Conservation (phyloP, 495 filamentous ascomycete genomes). For the Podospora comata region DNA sequence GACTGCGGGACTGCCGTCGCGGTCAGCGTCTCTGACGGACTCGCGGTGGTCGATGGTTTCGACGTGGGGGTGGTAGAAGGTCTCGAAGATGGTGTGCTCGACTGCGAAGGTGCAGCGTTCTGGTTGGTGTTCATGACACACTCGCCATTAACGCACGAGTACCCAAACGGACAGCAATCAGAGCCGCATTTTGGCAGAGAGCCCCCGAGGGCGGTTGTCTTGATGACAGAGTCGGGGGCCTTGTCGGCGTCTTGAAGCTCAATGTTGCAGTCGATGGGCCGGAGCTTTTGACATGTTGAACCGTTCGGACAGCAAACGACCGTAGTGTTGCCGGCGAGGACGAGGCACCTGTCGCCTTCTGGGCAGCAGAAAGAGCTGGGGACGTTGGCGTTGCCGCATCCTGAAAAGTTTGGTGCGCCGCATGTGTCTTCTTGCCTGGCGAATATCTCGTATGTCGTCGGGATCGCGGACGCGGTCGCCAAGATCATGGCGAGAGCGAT, state of each 20-base stretch:
- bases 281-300: slow-evolving; percentile 59
- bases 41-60: slow-evolving; percentile 9
- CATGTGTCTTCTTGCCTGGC: slow-evolving; percentile 26
- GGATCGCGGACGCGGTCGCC: slow-evolving; percentile 32
- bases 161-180: slow-evolving; percentile 80
- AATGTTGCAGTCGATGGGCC: slow-evolving; percentile 69
- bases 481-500: slow-evolving; percentile 33
- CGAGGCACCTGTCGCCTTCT: slow-evolving; percentile 56
- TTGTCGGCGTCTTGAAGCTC: slow-evolving; percentile 59
- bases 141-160: slow-evolving; percentile 55
- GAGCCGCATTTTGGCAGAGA: slow-evolving; percentile 55
- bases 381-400: slow-evolving; percentile 54
- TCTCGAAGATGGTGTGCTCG: slow-evolving; percentile 24
- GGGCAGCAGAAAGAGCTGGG: slow-evolving; percentile 77
- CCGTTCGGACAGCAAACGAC: slow-evolving; percentile 74
- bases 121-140: slow-evolving; percentile 43
- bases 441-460: slow-evolving; percentile 32
- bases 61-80: slow-evolving; percentile 19
- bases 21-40: slow-evolving; percentile 9
- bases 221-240: slow-evolving; percentile 60
- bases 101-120: slow-evolving; percentile 25
- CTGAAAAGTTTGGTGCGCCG: slow-evolving; percentile 34
- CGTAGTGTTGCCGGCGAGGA: slow-evolving; percentile 63
- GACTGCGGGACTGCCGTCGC: background rate
- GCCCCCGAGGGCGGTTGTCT: slow-evolving; percentile 62